Evolutionary conservation across 164 flowering plant genomes (phyloP), one percentile per base, ranked within the genome.

Genomic region (Cinnamomum micranthum): DNA sequence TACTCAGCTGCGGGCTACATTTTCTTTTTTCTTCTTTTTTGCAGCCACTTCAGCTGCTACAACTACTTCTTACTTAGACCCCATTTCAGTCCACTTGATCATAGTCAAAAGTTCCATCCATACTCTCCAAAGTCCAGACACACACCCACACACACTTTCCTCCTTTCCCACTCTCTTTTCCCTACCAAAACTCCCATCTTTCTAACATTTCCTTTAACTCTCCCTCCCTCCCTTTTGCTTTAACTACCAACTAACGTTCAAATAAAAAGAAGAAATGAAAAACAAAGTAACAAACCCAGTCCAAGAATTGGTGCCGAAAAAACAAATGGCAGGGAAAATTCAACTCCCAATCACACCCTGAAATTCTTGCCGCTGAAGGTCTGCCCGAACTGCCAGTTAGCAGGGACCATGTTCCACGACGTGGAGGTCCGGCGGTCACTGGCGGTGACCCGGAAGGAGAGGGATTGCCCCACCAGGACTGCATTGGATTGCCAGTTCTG

Each of bases 401-500:
- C 72, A 0, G 97, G 94, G 2, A 73, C 91, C 22, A 90, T 50
- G 77, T 91, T 90, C 88, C 86, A 86, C 0, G 94, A 89, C 14
- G 94, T 88, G 62, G 91, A 87, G 11, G 86, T 82, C 6, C 94
- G 82, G 13, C 80, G 85, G 74, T 92, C 97, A 76, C 94, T 90
- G 75, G 75, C 91, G 55, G 90, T 87, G 73, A 92, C 88, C 19
- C 94, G 84, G 80, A 91, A 90, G 1, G 94, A 87, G 4, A 91
- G 85, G 20, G 92, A 71, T 83, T 91, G 97, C 11, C 94, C 94
- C 31, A 80, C 84, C 77, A 91, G 69, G 5, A 85, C 86, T 0
- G 87, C 62, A 24, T 87, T 86, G 1, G 92, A 81, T 68, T 91
- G 91, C 95, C 95, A 91, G 78, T 91, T 91, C 77, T 91, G 95